Evolutionary conservation across 2,329 filamentous ascomycete genomes (phyloP), one percentile per base, ranked within the genome.

Genomic region (Trichoderma asperellum): DNA sequence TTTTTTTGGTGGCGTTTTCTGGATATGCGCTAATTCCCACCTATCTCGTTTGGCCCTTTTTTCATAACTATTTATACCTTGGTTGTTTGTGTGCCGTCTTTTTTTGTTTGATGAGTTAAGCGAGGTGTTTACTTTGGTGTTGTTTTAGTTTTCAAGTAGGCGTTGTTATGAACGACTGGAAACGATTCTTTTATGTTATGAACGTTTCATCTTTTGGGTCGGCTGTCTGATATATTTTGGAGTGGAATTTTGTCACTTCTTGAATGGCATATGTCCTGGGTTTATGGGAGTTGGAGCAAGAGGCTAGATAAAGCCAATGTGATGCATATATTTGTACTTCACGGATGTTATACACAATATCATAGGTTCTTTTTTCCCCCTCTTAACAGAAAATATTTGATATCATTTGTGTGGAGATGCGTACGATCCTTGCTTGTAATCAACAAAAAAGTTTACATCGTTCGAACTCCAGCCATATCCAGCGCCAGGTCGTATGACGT

Each of bases 81-180:
- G 47, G 16, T 11, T 43, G 21, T 2, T 40, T 29, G 6, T 18
- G 5, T 29, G 12, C 27, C 10, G 4, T 21, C 55, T n/a, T 34
- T 56, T 34, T 56, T 52, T 1, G 2, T 14, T 52, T 27, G 4
- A 64, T 34, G 37, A 24, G n/a, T 52, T 67, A 14, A 67, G 64
- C 64, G 64, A 67, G 64, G 40, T 21, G 63, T 52, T 67, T 35
- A 5, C n/a, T 53, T 18, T 10, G n/a, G 29, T 24, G 18, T 64
- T 49, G 4, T 57, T 47, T 2, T 5, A 49, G n/a, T n/a, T 56
- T 27, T 49, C 27, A 5, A 21, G 21, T 32, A 35, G 10, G 24
- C 32, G 5, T 10, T 18, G 37, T 53, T 34, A 16, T 4, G 27
- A 11, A 6, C n/a, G 32, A 7, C 21, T 35, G 11, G 21, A 16